Evolutionary conservation across 75 land plant species (phyloP).

Genomic region (Pinus albicaulis): DNA sequence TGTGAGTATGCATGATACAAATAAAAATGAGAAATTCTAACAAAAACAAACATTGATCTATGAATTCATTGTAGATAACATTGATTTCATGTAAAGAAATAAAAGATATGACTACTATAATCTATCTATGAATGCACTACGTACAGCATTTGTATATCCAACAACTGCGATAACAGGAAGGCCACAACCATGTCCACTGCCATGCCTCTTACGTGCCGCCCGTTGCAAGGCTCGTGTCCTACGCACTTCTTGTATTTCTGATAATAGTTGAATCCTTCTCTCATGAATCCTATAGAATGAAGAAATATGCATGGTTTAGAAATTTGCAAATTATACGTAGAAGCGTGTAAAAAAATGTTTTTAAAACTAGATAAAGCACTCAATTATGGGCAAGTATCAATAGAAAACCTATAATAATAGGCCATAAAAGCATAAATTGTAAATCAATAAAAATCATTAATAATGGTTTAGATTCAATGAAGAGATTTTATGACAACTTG

Average conservation of each 20-base stretch:
- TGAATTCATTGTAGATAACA: background rate
- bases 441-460: too few species aligned
- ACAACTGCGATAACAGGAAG: conserved; percentile 89
- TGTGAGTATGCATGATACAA: background rate
- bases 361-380: background rate
- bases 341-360: conserved; percentile 1
- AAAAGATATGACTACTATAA: background rate
- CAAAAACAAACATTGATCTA: background rate
- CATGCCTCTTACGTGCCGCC: conserved; percentile 65
- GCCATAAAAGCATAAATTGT: too few species aligned
- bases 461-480: too few species aligned
- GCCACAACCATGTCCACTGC: conserved; percentile 48
- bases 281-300: conserved; percentile 64
- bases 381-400: background rate
- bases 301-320: background rate
- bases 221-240: conserved; percentile 89
- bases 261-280: conserved; percentile 46
- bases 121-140: conserved; percentile 8
- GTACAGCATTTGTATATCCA: conserved; percentile 98
- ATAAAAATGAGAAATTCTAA: background rate
- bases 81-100: background rate
- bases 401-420: background rate
- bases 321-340: background rate
- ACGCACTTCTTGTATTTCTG: conserved; percentile 72
- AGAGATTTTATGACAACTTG: background rate